Evolutionary conservation across 768 basidiomycete species (phyloP), one percentile per base, ranked within the genome.

Genomic region (Dentipellis fragilis): DNA sequence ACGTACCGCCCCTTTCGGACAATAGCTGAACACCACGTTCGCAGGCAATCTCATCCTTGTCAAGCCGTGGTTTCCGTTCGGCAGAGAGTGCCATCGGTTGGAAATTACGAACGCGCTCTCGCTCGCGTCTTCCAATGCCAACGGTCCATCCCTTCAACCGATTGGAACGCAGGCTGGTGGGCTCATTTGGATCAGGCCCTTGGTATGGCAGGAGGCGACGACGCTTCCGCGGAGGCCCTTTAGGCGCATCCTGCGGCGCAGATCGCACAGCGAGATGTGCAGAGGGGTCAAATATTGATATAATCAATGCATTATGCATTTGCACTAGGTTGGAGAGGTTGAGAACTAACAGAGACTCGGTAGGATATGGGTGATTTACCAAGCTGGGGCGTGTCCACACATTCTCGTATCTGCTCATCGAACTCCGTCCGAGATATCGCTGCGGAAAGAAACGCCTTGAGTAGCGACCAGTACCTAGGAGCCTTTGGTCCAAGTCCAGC

Each of bases 291-390:
- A 91, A 88, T 14, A 92, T 69, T 2, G 89, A 89, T 34, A 91
- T 89, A 37, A 92, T 83, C 35, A 92, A 75, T 10, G 89, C 83
- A 67, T 92, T 92, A 65, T 92, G 89, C 2, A 90, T 71, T 67
- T 89, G 87, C 29, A 89, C 85, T 85, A 51, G 19, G 48, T 12
- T 4, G 36, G 23, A 17, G 10, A 19, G 23, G 17, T 38, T 57
- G 35, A 49, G 56, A 49, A 12, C 51, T 52, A 34, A n/a, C 54
- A 23, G 56, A 46, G 10, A 53, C 23, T 3, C 40, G 56, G 21
- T 22, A 51, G 17, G 16, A 34, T 14, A 16, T 40, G 11, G 48
- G 17, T 23, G 14, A 17, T 29, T 29, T 52, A 75, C 77, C 70
- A 21, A 87, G 74, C 52, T 75, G 77, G 21, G 82, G 75, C 1